phyloP scores from a whole-genome alignment of 176 grass and related monocot genomes.

The Lolium rigidum region DNA sequence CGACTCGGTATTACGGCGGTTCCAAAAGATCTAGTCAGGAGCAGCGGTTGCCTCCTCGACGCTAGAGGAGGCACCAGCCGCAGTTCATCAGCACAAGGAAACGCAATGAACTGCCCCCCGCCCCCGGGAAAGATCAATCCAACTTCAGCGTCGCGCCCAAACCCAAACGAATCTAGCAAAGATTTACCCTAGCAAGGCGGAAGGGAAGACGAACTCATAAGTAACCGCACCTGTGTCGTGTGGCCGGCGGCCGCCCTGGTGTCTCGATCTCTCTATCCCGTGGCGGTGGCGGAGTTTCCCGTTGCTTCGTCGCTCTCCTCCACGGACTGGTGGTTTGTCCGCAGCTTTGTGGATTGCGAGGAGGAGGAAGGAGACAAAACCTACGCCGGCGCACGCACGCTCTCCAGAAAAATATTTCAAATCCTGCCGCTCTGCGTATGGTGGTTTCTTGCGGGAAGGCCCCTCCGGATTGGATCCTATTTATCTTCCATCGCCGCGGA shows the following conservation, averaged over 20 bases:
- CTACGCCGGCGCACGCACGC: background rate
- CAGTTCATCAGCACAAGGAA: background rate
- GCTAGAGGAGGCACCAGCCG: background rate
- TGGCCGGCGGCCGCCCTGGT: slow-evolving; percentile 14
- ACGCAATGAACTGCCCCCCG: background rate
- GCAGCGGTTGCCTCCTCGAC: background rate
- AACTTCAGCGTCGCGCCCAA: background rate
- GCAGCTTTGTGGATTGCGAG: slow-evolving; percentile 32
- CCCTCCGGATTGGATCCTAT: slow-evolving; percentile 33
- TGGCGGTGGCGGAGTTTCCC: slow-evolving; percentile 8
- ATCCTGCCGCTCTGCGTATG: slow-evolving; percentile 24
- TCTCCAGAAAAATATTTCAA: slow-evolving; percentile 44
- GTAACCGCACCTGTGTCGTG: slow-evolving; percentile 11
- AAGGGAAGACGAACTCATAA: too few species aligned
- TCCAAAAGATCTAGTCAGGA: background rate
- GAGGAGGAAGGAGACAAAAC: slow-evolving; percentile 42
- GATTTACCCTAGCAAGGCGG: background rate
- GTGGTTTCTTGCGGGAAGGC: background rate
- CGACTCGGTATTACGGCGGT: background rate
- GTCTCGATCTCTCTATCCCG: background rate
- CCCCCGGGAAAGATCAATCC: background rate
- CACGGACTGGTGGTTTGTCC: background rate
- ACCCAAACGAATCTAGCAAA: background rate
- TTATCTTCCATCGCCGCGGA: background rate
- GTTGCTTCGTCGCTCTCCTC: background rate